These are phyloP conservation scores for Pseudonitzschia delicatissima DNA, from an alignment of 108 stramenopile genomes.

Conservation along the genomic window DNA sequence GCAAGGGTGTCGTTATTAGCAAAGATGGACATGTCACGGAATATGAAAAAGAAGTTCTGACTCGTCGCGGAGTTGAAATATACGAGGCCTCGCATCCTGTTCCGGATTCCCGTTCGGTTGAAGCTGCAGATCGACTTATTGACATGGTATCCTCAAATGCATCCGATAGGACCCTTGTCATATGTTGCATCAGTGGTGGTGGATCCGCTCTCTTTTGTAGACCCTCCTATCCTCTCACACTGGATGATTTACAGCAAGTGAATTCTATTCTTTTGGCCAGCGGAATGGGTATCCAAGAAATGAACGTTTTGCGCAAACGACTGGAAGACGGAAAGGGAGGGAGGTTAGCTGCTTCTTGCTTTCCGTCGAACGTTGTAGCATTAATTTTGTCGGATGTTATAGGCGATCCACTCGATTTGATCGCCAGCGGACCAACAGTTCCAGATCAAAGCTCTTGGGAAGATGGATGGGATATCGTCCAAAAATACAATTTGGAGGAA, in stretches of 20 bases:
- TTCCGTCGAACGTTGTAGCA: conserved; percentile 58
- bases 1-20: conserved; percentile 71
- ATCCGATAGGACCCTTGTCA: conserved; percentile 43
- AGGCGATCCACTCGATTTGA: conserved; percentile 87
- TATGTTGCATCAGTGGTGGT: conserved; percentile 81
- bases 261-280: conserved; percentile 61
- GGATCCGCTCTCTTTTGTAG: conserved; percentile 81
- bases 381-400: conserved; percentile 69
- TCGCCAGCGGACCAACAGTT: conserved; percentile 79
- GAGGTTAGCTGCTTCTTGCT: conserved; percentile 47
- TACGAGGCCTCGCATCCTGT: conserved; percentile 78
- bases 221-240: conserved; percentile 51
- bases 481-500: conserved; percentile 44
- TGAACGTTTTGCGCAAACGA: conserved; percentile 82
- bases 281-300: conserved; percentile 81
- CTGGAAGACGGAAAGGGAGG: conserved; percentile 82
- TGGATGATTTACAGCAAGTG: conserved; percentile 56
- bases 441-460: conserved; percentile 60
- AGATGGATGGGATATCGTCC: conserved; percentile 57
- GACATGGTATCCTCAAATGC: conserved; percentile 39
- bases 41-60: conserved; percentile 49
- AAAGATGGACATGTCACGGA: conserved; percentile 82
- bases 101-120: conserved; percentile 69
- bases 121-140: conserved; percentile 57
- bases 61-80: conserved; percentile 39